Percentiles rank a stretch among this genome's conserved stretches.
phyloP scores from a whole-genome alignment of 805 yeast genomes.

The Torulaspora franciscae region DNA sequence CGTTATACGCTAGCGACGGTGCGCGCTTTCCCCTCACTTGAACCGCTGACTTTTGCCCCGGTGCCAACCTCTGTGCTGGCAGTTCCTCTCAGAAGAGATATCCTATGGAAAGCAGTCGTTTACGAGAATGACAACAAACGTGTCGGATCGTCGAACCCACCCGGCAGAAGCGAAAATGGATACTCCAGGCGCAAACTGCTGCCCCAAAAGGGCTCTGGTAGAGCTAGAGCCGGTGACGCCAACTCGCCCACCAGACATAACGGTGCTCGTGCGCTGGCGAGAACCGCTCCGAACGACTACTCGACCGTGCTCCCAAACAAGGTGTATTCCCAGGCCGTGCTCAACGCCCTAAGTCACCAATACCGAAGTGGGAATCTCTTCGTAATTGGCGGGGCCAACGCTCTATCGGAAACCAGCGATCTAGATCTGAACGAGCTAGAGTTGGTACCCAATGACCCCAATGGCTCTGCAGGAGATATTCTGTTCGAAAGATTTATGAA shows the following conservation, averaged over 20 bases:
- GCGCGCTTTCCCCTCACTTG: conserved; percentile 83
- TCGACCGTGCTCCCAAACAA: conserved; percentile 70
- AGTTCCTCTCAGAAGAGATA: conserved; percentile 79
- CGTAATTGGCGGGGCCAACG: conserved; percentile 55
- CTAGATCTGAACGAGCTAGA: conserved; percentile 26
- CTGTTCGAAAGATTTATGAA: conserved; percentile 45
- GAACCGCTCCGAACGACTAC: conserved; percentile 86
- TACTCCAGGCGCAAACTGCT: conserved; percentile 76
- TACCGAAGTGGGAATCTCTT: conserved; percentile 70
- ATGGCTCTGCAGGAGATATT: conserved; percentile 38
- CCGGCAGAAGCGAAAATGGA: conserved; percentile 81
- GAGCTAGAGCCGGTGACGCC: conserved; percentile 93
- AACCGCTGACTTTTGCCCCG: conserved; percentile 74
- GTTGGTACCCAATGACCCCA: conserved; percentile 36
- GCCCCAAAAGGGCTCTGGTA: conserved; percentile 92
- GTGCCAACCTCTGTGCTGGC: conserved; percentile 67
- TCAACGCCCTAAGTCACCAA: conserved; percentile 75
- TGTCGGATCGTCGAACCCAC: conserved; percentile 84
- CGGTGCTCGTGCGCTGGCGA: conserved; percentile 86
- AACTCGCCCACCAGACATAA: conserved; percentile 88
- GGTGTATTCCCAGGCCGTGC: conserved; percentile 69
- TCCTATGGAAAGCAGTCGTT: conserved; percentile 90
- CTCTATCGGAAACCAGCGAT: conserved; percentile 14
- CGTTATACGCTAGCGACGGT: conserved; percentile 69
- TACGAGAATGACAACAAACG: conserved; percentile 85